Percentiles rank a stretch among this genome's conserved stretches.
These are phyloP conservation scores for Colletotrichum theobromicola DNA, from an alignment of 2,329 filamentous ascomycete genomes.

Conservation along the genomic window DNA sequence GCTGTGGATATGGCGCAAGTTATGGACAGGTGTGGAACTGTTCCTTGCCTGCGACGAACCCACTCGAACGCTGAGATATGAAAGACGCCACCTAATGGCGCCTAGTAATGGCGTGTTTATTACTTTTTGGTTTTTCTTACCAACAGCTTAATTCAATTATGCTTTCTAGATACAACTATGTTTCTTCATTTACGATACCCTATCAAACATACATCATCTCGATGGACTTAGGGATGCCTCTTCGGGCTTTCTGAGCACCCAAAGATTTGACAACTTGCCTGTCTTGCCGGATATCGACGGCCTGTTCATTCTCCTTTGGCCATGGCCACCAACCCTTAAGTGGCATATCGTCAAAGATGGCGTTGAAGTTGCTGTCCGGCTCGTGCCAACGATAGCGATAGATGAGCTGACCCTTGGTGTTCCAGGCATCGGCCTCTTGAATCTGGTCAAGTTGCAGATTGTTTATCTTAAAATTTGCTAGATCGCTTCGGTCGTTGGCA, in stretches of 20 bases:
- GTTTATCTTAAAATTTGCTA: background rate
- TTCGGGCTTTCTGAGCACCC: background rate
- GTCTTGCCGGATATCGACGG: background rate
- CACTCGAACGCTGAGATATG: accelerated
- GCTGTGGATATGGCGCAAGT: accelerated
- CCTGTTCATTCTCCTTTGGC: background rate
- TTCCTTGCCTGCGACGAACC: background rate
- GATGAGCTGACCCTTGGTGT: background rate
- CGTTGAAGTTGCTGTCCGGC: background rate
- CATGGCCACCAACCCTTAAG: constrained; percentile 18
- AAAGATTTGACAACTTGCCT: background rate
- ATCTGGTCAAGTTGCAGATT: background rate
- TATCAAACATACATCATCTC: background rate
- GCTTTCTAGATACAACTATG: too few relatives aligned
- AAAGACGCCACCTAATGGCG: background rate
- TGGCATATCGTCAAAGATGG: background rate
- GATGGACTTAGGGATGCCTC: background rate
- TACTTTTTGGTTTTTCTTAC: background rate
- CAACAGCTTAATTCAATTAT: too few relatives aligned
- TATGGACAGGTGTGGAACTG: accelerated
- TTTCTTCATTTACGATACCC: too few relatives aligned
- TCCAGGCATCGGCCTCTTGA: background rate
- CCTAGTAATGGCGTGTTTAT: background rate
- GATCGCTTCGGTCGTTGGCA: background rate
- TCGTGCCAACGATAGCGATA: background rate